Evolutionary conservation across 176 grass and related monocot species (phyloP), one percentile per base, ranked within the genome.

Genomic region (Musa beccarii): DNA sequence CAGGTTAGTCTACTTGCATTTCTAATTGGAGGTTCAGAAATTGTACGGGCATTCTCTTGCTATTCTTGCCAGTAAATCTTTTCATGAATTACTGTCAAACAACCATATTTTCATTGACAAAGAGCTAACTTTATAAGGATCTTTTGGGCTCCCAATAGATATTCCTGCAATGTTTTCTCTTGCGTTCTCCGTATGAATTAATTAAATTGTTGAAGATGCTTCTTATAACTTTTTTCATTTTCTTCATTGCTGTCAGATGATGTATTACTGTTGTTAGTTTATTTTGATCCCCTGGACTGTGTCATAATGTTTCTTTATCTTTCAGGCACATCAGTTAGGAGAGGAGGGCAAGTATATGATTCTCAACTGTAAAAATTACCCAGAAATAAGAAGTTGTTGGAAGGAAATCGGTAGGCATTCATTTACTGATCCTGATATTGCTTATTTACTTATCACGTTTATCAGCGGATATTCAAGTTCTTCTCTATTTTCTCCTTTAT

Each of bases 241-340:
- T 28, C 22, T 66, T 11, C 23, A 25, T 28, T 66, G 10, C 22
- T 66, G 22, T 22, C 16, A 3, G 4, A 17, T 51, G 2, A 23
- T 20, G 53, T 76, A 15, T 68, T 51, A 13, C 54, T 73, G 11
- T 12, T 15, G 23, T 54, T 54, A 53, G 2, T 20, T 52, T 8
- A 52, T 6, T 17, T 52, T 16, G 4, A 8, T 23, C 52, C 28
- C 22, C 10, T 23, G 72, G 68, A 76, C 54, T 5, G 55, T 89
- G 15, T n/a, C n/a, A 17, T 6, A 76, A 10, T 13, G n/a, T 74
- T 20, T 76, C 71, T 78, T 59, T 81, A 59, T 28, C 12, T 76
- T 86, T 75, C 83, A 96, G 89, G 73, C 71, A 72, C 83, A 92
- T 73, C 87, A 92, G 78, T 76, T 96, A 71, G 89, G 89, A 63